A percentile compares a stretch with the other conserved stretches of the same genome.
Evolutionary conservation across 192 early-diverging fungal genomes (phyloP).

Genomic region (Podila clonocystis): DNA sequence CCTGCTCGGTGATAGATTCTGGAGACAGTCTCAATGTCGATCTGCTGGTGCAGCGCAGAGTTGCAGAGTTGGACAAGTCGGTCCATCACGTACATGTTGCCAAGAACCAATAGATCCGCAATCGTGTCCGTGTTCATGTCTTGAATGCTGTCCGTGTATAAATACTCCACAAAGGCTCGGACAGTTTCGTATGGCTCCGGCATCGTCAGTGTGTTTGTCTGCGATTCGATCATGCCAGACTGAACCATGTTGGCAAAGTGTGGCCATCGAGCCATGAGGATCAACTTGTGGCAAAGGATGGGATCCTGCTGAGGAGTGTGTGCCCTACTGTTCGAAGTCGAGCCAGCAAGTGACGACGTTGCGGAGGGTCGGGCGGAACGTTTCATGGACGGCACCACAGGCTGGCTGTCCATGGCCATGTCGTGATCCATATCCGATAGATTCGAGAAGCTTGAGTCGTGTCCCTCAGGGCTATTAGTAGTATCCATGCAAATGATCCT

Average conservation of each 20-base stretch:
- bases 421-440: slow-evolving; percentile 29
- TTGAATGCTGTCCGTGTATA: slow-evolving; percentile 68
- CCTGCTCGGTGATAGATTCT: slow-evolving; percentile 65
- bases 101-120: slow-evolving; percentile 67
- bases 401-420: slow-evolving; percentile 40
- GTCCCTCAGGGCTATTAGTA: slow-evolving; percentile 14
- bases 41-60: slow-evolving; percentile 53
- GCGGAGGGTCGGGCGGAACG: slow-evolving; percentile 11
- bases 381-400: slow-evolving; percentile 19
- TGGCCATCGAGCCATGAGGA: slow-evolving; percentile 71
- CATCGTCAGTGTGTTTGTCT: slow-evolving; percentile 52
- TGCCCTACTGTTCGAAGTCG: slow-evolving; percentile 63
- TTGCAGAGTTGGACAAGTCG: slow-evolving; percentile 62
- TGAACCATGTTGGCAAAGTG: slow-evolving; percentile 64
- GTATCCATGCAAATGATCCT: slow-evolving; percentile 42
- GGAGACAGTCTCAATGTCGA: slow-evolving; percentile 64
- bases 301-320: slow-evolving; percentile 47
- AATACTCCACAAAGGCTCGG: slow-evolving; percentile 60
- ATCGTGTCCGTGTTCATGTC: slow-evolving; percentile 48
- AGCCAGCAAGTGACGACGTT: neutral
- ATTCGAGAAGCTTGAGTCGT: neutral
- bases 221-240: slow-evolving; percentile 67
- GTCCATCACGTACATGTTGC: slow-evolving; percentile 65
- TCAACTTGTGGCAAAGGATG: slow-evolving; percentile 65
- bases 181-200: slow-evolving; percentile 64